Conservation (phyloP, 176 grass and related monocot species). For the Aegilops sharonensis region DNA sequence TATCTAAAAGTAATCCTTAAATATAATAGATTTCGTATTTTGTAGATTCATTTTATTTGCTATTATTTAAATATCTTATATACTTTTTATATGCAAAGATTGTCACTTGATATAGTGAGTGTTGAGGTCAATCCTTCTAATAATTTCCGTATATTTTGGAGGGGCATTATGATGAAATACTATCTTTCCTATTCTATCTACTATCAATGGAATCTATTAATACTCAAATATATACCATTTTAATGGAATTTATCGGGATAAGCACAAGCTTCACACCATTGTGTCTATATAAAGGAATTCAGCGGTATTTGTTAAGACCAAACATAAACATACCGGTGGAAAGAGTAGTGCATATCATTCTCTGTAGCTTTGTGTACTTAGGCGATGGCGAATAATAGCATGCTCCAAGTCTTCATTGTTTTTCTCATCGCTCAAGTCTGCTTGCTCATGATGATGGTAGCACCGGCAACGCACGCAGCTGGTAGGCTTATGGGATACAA, state of each 20-base stretch:
- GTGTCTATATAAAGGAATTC: not conserved
- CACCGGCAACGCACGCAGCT: not conserved
- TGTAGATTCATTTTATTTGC: not conserved
- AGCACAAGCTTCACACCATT: not conserved
- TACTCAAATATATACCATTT: not conserved
- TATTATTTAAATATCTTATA: not conserved
- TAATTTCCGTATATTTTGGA: too few relatives aligned
- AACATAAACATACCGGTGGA: not conserved
- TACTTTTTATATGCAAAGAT: not conserved
- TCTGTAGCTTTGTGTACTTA: not conserved
- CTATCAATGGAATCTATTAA: not conserved
- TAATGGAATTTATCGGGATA: not conserved
- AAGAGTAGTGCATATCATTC: not conserved
- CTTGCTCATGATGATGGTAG: not conserved
- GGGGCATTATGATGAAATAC: too few relatives aligned
- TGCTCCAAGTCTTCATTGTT: not conserved
- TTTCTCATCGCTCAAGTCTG: not conserved
- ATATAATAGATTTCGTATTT: not conserved
- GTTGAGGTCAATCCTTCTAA: not conserved
- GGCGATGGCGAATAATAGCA: not conserved
- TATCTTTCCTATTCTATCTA: not conserved
- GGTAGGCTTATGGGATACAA: too few relatives aligned
- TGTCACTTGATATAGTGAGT: not conserved
- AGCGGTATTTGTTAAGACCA: not conserved
- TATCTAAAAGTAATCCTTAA: too few relatives aligned